Percentiles rank a stretch among this genome's conserved stretches.
phyloP scores from a whole-genome alignment of 129 eudicot species.

The Flaveria bidentis region DNA sequence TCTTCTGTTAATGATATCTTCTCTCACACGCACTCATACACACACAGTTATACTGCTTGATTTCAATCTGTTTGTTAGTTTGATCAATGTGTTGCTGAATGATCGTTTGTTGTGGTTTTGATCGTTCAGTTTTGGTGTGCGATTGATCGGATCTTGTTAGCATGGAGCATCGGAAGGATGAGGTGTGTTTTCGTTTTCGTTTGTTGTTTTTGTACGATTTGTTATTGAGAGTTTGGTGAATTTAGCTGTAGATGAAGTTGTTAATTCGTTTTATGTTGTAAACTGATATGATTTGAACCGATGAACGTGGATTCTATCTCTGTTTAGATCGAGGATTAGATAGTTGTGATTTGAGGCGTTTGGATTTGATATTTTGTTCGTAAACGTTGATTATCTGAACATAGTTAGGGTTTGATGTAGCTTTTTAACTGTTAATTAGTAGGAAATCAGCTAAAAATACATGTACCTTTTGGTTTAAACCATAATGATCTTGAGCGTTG shows the following conservation, averaged over 20 bases:
- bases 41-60: neutral
- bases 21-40: neutral
- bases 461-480: too few species aligned
- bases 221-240: neutral
- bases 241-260: neutral
- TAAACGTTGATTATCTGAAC: neutral
- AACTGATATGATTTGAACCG: neutral
- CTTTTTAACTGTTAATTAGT: neutral
- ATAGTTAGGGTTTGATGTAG: neutral
- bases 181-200: neutral
- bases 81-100: neutral
- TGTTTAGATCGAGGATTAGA: neutral
- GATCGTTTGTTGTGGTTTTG: neutral
- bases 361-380: neutral
- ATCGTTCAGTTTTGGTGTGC: neutral
- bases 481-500: too few species aligned
- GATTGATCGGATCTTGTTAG: neutral
- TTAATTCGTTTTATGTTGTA: neutral
- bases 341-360: neutral
- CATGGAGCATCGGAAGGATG: slow-evolving; percentile 16
- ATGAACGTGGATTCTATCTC: neutral
- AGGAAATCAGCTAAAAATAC: too few species aligned
- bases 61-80: neutral
- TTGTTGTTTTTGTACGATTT: neutral
- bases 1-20: neutral